phyloP scores from a whole-genome alignment of 2,329 filamentous ascomycete genomes.

The Epichloe typhina region DNA sequence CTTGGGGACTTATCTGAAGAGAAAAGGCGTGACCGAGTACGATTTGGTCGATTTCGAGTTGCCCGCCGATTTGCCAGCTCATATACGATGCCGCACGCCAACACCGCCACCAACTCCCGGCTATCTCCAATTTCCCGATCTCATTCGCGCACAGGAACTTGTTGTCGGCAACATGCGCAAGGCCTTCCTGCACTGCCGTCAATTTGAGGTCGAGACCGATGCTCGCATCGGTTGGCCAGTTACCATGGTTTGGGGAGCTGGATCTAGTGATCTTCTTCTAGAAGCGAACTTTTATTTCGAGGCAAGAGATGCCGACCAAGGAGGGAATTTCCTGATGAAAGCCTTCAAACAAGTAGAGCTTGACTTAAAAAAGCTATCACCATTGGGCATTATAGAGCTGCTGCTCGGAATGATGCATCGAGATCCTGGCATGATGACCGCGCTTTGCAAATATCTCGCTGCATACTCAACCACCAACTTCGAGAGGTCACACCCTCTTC shows the following conservation, averaged over 20 bases:
- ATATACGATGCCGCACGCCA: slow-evolving; percentile 31
- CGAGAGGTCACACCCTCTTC: slow-evolving; percentile 28
- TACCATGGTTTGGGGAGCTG: slow-evolving; percentile 30
- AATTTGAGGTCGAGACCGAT: slow-evolving; percentile 26
- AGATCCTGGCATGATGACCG: slow-evolving; percentile 30
- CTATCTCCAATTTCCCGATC: slow-evolving; percentile 28
- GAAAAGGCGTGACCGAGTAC: slow-evolving; percentile 40
- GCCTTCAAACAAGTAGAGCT: slow-evolving; percentile 30
- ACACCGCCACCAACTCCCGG: slow-evolving; percentile 29
- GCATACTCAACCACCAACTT: slow-evolving; percentile 30
- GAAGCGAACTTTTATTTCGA: slow-evolving; percentile 32
- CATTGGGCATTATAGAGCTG: slow-evolving; percentile 29
- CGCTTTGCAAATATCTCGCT: slow-evolving; percentile 31
- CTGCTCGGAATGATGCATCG: slow-evolving; percentile 30
- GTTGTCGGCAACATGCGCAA: slow-evolving; percentile 31
- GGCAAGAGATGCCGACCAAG: slow-evolving; percentile 25
- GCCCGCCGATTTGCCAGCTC: slow-evolving; percentile 27
- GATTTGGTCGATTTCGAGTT: slow-evolving; percentile 34
- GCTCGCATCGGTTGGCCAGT: slow-evolving; percentile 26
- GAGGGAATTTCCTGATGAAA: slow-evolving; percentile 26
- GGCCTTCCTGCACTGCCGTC: slow-evolving; percentile 30
- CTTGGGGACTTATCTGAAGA: slow-evolving; percentile 37
- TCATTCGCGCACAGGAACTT: slow-evolving; percentile 30
- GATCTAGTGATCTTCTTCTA: slow-evolving; percentile 29
- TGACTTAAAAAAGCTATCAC: slow-evolving; percentile 29